These are phyloP conservation scores for Eruca vesicaria DNA, from an alignment of 441 rosid species.

Conservation along the genomic window DNA sequence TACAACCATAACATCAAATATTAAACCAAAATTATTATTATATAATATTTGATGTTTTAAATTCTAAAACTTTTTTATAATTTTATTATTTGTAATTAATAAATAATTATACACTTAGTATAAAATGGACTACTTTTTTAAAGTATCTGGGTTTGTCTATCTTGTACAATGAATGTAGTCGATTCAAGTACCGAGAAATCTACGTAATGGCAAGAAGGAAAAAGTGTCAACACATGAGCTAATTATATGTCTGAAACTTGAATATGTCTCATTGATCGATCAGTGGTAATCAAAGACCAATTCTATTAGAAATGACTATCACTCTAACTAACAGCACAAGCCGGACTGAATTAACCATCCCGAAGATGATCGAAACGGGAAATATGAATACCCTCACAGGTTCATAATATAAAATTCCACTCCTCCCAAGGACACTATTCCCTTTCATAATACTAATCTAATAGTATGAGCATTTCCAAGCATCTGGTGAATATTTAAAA, in stretches of 20 bases:
- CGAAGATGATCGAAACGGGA: background rate
- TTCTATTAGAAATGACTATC: background rate
- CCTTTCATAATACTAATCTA: no score
- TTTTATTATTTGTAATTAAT: no score
- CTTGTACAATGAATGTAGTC: conserved; percentile 9
- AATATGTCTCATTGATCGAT: background rate
- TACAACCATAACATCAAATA: no score
- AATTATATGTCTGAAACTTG: background rate
- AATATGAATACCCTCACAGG: background rate
- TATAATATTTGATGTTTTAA: no score
- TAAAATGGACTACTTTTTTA: background rate
- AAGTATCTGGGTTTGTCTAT: conserved; percentile 8
- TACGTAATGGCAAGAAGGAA: background rate
- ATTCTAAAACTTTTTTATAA: no score
- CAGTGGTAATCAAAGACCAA: background rate
- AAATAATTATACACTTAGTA: no score
- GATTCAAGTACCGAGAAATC: conserved; percentile 20
- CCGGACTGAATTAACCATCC: background rate
- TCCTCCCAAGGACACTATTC: no score
- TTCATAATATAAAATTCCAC: conserved; percentile 16
- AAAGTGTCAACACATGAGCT: background rate
- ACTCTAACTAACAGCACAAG: background rate
- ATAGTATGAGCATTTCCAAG: no score
- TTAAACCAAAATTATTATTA: no score
- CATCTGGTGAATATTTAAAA: no score